Percentiles rank a stretch among this genome's conserved stretches.
phyloP scores from a whole-genome alignment of 768 basidiomycete genomes.

The Naematelia encephala region DNA sequence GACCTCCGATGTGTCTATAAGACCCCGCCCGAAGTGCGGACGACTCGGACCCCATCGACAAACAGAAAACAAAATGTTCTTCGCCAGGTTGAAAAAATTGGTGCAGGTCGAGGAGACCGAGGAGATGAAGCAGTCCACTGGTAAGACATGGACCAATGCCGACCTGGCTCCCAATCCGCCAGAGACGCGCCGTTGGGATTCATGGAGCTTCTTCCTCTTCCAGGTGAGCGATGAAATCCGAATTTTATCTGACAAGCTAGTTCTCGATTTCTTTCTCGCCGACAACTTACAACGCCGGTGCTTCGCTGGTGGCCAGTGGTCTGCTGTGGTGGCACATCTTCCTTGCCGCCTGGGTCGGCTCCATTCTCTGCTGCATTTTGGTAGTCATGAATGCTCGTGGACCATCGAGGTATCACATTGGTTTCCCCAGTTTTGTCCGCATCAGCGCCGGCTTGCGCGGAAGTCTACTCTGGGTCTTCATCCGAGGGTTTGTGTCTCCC shows the following conservation, averaged over 20 bases:
- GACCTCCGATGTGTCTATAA: too few species aligned
- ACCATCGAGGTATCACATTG: constrained; percentile 12
- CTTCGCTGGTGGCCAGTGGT: constrained; percentile 1
- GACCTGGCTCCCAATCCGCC: constrained; percentile 15
- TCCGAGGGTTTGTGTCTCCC: too few species aligned
- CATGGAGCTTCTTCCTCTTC: constrained; percentile 16
- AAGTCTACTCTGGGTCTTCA: constrained; percentile 10
- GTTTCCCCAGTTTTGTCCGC: constrained; percentile 13
- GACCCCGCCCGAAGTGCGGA: too few species aligned
- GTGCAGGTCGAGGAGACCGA: constrained; percentile 10
- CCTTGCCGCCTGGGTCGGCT: constrained; percentile 5
- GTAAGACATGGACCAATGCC: constrained; percentile 8
- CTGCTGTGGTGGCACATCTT: constrained; percentile 13
- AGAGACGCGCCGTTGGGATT: constrained; percentile 10
- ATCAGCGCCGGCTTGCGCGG: constrained; percentile 11
- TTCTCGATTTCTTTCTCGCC: constrained; percentile 6
- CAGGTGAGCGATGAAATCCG: constrained; percentile 1
- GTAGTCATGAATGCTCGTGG: constrained; percentile 10
- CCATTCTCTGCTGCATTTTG: constrained; percentile 7
- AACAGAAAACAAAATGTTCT: too few species aligned
- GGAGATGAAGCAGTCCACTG: constrained; percentile 6
- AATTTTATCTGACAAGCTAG: neutral
- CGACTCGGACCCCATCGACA: too few species aligned
- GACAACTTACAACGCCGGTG: constrained; percentile 9
- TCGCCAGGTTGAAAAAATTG: neutral